These are phyloP conservation scores for Pseudomonodictys pantanalensis DNA, from an alignment of 495 filamentous ascomycete species.

Conservation along the genomic window DNA sequence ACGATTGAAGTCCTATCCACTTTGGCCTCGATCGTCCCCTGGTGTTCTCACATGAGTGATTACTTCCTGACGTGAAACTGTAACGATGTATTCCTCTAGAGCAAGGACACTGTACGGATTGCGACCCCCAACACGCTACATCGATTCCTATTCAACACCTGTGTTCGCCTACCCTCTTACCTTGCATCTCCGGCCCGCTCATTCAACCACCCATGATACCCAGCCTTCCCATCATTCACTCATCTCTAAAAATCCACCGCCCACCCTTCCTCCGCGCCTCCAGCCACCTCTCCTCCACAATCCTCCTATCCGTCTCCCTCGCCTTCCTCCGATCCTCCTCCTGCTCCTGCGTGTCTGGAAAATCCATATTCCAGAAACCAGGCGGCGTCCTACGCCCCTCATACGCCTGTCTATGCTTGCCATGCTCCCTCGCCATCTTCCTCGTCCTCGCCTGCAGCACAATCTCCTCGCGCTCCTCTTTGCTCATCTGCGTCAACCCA, in stretches of 20 bases:
- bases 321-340: slow-evolving; percentile 61
- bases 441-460: slow-evolving; percentile 66
- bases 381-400: slow-evolving; percentile 68
- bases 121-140: too few species aligned
- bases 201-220: too few species aligned
- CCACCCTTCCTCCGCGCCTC: slow-evolving; percentile 78
- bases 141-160: too few species aligned
- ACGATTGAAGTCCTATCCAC: too few species aligned
- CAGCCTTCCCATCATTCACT: slow-evolving; percentile 40
- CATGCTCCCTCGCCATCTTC: slow-evolving; percentile 65
- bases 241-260: slow-evolving; percentile 77
- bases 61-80: too few species aligned
- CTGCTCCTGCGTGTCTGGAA: slow-evolving; percentile 80
- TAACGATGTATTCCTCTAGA: too few species aligned
- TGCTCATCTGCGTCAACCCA: slow-evolving; percentile 23
- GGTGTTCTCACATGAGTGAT: too few species aligned
- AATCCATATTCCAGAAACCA: slow-evolving; percentile 86
- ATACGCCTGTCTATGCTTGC: slow-evolving; percentile 74
- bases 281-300: slow-evolving; percentile 69
- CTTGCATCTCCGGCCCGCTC: too few species aligned
- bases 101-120: too few species aligned
- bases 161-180: too few species aligned
- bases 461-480: slow-evolving; percentile 52
- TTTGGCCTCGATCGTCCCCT: too few species aligned
- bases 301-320: slow-evolving; percentile 53